Conservation (phyloP, 2,329 filamentous ascomycete species). For the Ambrosiella xylebori region DNA sequence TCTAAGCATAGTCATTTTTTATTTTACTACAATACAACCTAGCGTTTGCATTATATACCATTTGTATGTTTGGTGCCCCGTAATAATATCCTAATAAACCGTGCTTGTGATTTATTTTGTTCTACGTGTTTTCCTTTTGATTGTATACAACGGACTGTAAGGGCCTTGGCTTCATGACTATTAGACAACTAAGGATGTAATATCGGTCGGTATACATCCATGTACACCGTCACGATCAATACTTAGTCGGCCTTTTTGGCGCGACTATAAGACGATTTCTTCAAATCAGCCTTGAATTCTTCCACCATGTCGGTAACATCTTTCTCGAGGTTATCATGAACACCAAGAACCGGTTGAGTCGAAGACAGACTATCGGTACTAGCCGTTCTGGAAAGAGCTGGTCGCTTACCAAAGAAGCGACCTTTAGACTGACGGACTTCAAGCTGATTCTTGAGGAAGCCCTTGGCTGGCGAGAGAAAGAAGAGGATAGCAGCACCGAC, state of each 20-base stretch:
- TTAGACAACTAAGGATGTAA: no score
- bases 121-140: neutral
- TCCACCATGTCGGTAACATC: slow-evolving; percentile 64
- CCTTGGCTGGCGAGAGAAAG: slow-evolving; percentile 65
- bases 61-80: neutral
- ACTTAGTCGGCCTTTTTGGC: slow-evolving; percentile 2
- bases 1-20: neutral
- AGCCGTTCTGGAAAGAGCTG: slow-evolving; percentile 27
- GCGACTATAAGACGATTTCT: slow-evolving; percentile 18
- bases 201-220: neutral
- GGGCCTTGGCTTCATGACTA: no score
- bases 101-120: neutral
- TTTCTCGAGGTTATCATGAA: slow-evolving; percentile 57
- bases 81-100: neutral
- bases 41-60: neutral
- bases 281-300: slow-evolving; percentile 59
- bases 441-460: slow-evolving; percentile 35
- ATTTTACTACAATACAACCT: neutral
- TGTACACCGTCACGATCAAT: no score
- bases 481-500: slow-evolving; percentile 49
- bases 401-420: slow-evolving; percentile 20
- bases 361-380: slow-evolving; percentile 41
- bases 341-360: slow-evolving; percentile 51
- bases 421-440: slow-evolving; percentile 37
- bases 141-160: neutral